Evolutionary conservation across 1,139 yeast genomes (phyloP), one percentile per base, ranked within the genome.

Genomic region (Hansenula lynferdii): DNA sequence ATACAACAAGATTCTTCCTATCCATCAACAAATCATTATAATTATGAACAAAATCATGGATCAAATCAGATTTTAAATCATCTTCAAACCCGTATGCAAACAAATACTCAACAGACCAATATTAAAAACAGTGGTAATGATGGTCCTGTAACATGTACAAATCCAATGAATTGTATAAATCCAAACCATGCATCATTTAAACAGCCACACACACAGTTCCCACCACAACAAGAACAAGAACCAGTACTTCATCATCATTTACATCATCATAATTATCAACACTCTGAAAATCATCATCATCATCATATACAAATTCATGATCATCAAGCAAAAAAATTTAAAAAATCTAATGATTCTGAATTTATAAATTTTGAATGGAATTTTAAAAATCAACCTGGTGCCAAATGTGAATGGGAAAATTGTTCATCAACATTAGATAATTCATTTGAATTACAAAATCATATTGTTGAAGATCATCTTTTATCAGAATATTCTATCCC

Each of bases 381-480:
- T 29, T 60, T 60, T 43, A 58, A 55, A 34, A 56, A 54, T 18
- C 50, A 53, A 28, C 44, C 38, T 30, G 45, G 41, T 23, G 42
- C 51, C 1, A 42, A 39, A 14, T 79, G 85, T 54, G 69, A 71
- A 52, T 80, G 85, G 85, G 76, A 75, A 30, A 65, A 71, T 37
- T 80, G 85, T 51, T 56, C 48, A 0, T 44, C 61, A 21, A 55
- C 58, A 19, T 61, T 57, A 42, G 59, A 70, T 20, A 69, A 67
- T 37, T 63, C 73, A 30, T 62, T 68, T 14, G 70, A 69, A 2
- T 60, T 82, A 30, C 68, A 76, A 44, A 62, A 67, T 38, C 96
- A 86, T 55, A 57, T 85, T 18, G 59, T 76, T 38, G 69, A 69
- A 35, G 69, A 69, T 36, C 95, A 84, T 56, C 56, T 82, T 18